phyloP scores from a whole-genome alignment of 208 protist genomes.

The Wallacemonas sp. region DNA sequence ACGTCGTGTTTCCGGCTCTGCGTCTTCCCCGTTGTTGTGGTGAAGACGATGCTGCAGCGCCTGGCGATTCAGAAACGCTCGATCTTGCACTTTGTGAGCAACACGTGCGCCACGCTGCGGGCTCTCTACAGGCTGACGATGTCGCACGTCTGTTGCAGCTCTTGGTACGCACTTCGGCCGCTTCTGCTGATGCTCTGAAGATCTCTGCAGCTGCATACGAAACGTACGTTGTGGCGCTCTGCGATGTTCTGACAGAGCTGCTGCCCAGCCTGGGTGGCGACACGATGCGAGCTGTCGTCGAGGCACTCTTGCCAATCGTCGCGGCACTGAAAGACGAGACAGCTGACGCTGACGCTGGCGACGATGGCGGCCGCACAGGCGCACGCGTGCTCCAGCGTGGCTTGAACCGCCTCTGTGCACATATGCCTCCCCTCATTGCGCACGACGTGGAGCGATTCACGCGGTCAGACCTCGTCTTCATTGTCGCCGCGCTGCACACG shows the following conservation, averaged over 20 bases:
- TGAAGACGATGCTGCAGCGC: too few relatives aligned
- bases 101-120: background rate
- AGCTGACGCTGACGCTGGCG: background rate
- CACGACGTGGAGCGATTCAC: slow-evolving; percentile 45
- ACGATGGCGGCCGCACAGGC: background rate
- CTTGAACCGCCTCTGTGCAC: slow-evolving; percentile 25
- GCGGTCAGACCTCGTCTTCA: background rate
- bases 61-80: background rate
- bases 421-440: slow-evolving; percentile 35
- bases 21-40: too few relatives aligned
- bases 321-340: background rate
- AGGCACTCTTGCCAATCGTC: slow-evolving; percentile 7
- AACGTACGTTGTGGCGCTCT: background rate
- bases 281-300: slow-evolving; percentile 20
- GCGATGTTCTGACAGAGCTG: slow-evolving; percentile 24
- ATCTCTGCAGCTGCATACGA: background rate
- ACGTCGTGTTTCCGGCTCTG: background rate
- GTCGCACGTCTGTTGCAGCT: background rate
- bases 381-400: slow-evolving; percentile 3
- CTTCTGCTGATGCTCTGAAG: background rate
- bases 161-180: background rate
- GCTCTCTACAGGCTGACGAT: background rate
- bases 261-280: slow-evolving; percentile 23
- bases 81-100: background rate
- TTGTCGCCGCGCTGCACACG: slow-evolving; percentile 5